Conservation (phyloP, 495 filamentous ascomycete species). For the Neurospora tetraspora region DNA sequence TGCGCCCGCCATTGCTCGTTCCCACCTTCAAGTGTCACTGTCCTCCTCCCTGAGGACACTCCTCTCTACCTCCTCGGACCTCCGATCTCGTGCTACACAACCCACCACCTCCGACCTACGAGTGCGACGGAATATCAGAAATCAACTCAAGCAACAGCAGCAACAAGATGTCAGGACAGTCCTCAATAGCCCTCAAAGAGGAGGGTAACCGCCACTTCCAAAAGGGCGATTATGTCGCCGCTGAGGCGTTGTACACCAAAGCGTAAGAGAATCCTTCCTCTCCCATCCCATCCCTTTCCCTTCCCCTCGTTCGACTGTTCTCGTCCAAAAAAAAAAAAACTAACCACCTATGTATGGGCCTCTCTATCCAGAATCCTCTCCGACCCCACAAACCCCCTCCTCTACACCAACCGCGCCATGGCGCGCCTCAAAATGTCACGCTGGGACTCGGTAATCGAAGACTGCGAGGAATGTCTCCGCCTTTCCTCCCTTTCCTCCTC, state of each 20-base stretch:
- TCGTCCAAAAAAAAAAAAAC: too few relatives aligned
- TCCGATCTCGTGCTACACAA: neutral
- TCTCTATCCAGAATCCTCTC: conserved; percentile 37
- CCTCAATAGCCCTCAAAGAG: conserved; percentile 34
- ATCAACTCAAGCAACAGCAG: neutral
- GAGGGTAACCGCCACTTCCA: conserved; percentile 57
- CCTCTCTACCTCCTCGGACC: neutral
- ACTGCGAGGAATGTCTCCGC: conserved; percentile 64
- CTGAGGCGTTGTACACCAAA: conserved; percentile 75
- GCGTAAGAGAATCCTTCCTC: conserved; percentile 46
- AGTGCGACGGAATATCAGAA: too few relatives aligned
- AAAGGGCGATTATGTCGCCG: conserved; percentile 57
- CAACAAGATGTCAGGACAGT: neutral
- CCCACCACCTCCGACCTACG: too few relatives aligned
- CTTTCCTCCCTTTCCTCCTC: conserved; percentile 47
- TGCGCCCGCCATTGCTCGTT: neutral
- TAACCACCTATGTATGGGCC: too few relatives aligned
- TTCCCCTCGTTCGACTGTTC: neutral
- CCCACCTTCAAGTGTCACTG: neutral
- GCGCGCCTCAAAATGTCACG: conserved; percentile 61
- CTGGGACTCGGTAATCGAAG: conserved; percentile 69
- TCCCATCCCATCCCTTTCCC: neutral
- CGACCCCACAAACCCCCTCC: conserved; percentile 49
- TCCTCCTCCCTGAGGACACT: neutral
- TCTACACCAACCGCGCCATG: conserved; percentile 86